Percentiles rank a stretch among this genome's conserved stretches.
Conservation (phyloP, 306 rosid genomes). For the Gynostemma pentaphyllum region DNA sequence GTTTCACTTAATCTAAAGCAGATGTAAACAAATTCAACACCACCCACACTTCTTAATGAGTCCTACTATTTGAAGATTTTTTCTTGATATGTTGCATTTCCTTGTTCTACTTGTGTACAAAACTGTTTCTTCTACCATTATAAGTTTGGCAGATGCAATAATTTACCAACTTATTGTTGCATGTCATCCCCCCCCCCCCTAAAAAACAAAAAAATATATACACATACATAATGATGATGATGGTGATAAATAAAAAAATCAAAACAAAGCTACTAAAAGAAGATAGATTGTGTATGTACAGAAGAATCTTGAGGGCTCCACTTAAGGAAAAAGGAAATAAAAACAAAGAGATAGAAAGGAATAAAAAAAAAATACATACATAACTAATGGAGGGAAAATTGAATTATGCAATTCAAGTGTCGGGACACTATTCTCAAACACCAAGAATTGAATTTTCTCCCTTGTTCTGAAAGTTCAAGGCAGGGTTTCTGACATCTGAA, state of each 20-base stretch:
- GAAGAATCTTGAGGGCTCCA: constrained; percentile 30
- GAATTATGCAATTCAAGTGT: constrained; percentile 3
- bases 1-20: not conserved
- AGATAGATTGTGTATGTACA: not conserved
- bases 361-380: not conserved
- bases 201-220: not conserved
- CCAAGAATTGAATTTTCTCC: not conserved
- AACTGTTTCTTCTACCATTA: not conserved
- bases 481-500: constrained; percentile 16
- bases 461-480: constrained; percentile 4
- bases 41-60: not conserved
- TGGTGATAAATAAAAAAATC: too few relatives aligned
- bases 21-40: not conserved
- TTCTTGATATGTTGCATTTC: not conserved
- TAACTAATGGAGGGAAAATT: constrained; percentile 11
- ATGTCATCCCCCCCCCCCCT: too few relatives aligned
- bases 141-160: not conserved
- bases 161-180: not conserved
- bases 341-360: not conserved
- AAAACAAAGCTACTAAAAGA: too few relatives aligned
- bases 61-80: not conserved
- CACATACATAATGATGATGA: not conserved
- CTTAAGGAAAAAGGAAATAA: constrained; percentile 25
- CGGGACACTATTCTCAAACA: constrained; percentile 1
- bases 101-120: too few relatives aligned